Evolutionary conservation across 306 rosid species (phyloP), one percentile per base, ranked within the genome.

Genomic region (Delonix regia): DNA sequence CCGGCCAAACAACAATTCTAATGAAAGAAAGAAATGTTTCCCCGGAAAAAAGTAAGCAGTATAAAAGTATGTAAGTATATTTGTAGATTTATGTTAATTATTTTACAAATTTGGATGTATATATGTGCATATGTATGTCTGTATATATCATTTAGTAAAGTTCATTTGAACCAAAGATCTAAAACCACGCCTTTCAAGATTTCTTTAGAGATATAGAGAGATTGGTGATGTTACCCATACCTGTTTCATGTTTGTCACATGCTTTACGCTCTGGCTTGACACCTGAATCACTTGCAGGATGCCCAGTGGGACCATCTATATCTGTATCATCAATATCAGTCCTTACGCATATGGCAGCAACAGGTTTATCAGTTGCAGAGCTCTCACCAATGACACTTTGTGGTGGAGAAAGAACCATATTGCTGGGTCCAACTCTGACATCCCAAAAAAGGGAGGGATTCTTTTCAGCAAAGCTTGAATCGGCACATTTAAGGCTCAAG

Each of bases 391-490:
- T 38, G 82, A 55, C 80, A 49, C 83, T 77, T 70, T 79, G 87
- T 69, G 85, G 71, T 5, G 78, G 85, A 56, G 85, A 78, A 84
- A 89, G 88, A 79, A 80, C 88, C 80, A 85, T 82, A 57, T 69
- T 88, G 65, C 90, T 92, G 39, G 93, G 87, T 28, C 92, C 91
- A 66, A 79, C 86, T 28, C 92, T 90, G 61, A 79, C 86, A 85
- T 55, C 78, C 53, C 80, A 71, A 30, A 82, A 83, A 36, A 64
- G 81, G 52, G 86, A 84, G 74, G 70, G 14, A 34, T 80, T 88
- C 56, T 84, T 74, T 48, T 84, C 59, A 6, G 85, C 42, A 52
- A 83, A 87, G 85, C 86, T 86, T 41, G 85, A 86, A 83, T 86
- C 86, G 45, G 89, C 84, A 78, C 91, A 83, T 69, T 86, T 86